A percentile compares a stretch with the other conserved stretches of the same genome.
phyloP scores from a whole-genome alignment of 352 stramenopile genomes.

The Aphanomyces euteiches region DNA sequence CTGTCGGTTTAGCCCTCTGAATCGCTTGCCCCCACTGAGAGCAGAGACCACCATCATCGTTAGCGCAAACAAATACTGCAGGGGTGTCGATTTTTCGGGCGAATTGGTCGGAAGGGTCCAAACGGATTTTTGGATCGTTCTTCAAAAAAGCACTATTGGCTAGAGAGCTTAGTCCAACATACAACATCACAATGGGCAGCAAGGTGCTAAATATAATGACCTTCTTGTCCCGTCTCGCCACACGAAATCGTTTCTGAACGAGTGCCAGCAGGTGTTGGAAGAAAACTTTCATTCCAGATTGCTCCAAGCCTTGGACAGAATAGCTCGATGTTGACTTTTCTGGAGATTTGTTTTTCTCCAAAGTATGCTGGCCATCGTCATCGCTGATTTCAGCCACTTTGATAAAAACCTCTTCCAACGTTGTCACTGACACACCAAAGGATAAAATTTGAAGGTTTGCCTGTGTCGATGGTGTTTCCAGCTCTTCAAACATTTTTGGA shows the following conservation, averaged over 20 bases:
- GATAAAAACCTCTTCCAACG: constrained; percentile 87
- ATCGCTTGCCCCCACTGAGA: constrained; percentile 25
- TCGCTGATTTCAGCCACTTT: constrained; percentile 61
- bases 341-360: constrained; percentile 1
- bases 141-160: constrained; percentile 47
- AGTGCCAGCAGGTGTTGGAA: constrained; percentile 52
- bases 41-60: constrained; percentile 8
- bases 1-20: background rate
- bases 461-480: constrained; percentile 44
- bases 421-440: constrained; percentile 78
- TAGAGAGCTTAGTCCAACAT: constrained; percentile 56
- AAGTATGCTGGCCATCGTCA: constrained; percentile 14
- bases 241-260: constrained; percentile 51
- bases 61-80: constrained; percentile 48
- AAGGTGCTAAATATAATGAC: constrained; percentile 74
- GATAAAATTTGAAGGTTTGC: constrained; percentile 44
- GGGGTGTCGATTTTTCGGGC: constrained; percentile 36
- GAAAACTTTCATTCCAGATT: constrained; percentile 33
- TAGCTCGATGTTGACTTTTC: constrained; percentile 1
- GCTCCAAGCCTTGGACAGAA: background rate
- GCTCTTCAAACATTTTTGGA: constrained; percentile 59
- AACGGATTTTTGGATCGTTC: constrained; percentile 49
- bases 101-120: constrained; percentile 41
- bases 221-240: constrained; percentile 53
- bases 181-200: constrained; percentile 63